phyloP scores from a whole-genome alignment of 176 grass and related monocot genomes.

The Carex scoparia region DNA sequence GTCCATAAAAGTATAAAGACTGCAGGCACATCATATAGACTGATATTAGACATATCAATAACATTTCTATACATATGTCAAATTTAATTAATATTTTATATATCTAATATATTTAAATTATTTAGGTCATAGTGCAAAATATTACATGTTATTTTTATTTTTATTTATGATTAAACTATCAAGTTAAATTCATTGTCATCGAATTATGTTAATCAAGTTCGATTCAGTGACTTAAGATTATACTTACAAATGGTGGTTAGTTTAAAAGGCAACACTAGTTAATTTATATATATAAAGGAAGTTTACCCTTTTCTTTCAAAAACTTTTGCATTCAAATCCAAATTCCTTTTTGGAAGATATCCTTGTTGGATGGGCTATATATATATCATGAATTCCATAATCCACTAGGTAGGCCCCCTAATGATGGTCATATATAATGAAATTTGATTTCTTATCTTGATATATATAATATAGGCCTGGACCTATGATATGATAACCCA shows the following conservation, averaged over 20 bases:
- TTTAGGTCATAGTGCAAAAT: not conserved
- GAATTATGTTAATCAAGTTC: no score
- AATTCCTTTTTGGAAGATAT: no score
- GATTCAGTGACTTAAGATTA: no score
- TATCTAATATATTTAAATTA: no score
- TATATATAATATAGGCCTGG: no score
- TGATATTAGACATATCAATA: not conserved
- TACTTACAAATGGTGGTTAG: no score
- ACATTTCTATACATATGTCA: no score
- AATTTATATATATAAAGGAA: no score
- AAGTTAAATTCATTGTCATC: not conserved
- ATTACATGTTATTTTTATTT: not conserved
- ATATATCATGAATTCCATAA: not conserved
- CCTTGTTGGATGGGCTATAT: not conserved
- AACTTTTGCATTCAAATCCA: no score
- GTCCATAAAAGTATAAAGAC: not conserved
- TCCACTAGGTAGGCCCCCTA: not conserved
- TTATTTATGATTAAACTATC: not conserved
- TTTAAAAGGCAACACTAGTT: no score
- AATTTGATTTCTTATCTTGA: not conserved
- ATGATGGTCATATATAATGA: not conserved
- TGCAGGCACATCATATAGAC: not conserved
- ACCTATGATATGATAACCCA: slow-evolving; percentile 34
- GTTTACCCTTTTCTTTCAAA: no score
- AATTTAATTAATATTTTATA: no score